phyloP scores from a whole-genome alignment of 2,329 filamentous ascomycete species.

The Xylariaceae sp. region DNA sequence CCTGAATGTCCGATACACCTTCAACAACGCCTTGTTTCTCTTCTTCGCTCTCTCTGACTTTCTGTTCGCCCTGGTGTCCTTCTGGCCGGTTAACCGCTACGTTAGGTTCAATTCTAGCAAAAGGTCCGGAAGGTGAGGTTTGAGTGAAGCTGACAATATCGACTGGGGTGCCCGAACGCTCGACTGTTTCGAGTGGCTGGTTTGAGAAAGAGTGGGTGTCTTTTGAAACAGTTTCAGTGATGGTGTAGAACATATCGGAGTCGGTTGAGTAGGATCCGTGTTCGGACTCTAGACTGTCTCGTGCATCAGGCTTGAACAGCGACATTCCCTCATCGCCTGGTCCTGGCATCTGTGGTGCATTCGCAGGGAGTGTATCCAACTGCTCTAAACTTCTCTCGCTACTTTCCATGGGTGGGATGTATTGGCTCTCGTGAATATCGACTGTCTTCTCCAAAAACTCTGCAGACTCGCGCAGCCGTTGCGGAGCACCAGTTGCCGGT shows the following conservation, averaged over 20 bases:
- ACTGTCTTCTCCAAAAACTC: neutral
- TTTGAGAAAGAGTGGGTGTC: constrained; percentile 19
- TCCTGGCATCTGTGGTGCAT: constrained; percentile 16
- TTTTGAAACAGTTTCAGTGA: constrained; percentile 13
- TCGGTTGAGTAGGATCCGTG: constrained; percentile 19
- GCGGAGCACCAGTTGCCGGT: neutral
- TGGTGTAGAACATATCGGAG: constrained; percentile 17
- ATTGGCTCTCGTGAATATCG: neutral
- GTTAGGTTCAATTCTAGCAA: constrained; percentile 12
- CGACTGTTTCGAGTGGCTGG: constrained; percentile 18
- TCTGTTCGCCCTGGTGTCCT: constrained; percentile 29
- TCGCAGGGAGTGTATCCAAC: constrained; percentile 1
- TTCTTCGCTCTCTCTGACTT: constrained; percentile 32
- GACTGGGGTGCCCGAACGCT: constrained; percentile 6
- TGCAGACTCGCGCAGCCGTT: neutral
- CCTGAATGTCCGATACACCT: constrained; percentile 3
- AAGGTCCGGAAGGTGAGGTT: constrained; percentile 4
- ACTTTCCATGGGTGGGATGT: neutral
- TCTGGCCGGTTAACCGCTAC: constrained; percentile 28
- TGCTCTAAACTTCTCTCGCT: neutral
- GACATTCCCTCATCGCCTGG: constrained; percentile 22
- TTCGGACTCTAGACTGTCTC: constrained; percentile 24
- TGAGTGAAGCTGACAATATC: neutral
- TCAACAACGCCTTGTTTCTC: constrained; percentile 21
- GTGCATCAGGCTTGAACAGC: constrained; percentile 19